Evolutionary conservation across 1,284 basidiomycete genomes (phyloP).

Genomic region (Tilletiaria anomala): DNA sequence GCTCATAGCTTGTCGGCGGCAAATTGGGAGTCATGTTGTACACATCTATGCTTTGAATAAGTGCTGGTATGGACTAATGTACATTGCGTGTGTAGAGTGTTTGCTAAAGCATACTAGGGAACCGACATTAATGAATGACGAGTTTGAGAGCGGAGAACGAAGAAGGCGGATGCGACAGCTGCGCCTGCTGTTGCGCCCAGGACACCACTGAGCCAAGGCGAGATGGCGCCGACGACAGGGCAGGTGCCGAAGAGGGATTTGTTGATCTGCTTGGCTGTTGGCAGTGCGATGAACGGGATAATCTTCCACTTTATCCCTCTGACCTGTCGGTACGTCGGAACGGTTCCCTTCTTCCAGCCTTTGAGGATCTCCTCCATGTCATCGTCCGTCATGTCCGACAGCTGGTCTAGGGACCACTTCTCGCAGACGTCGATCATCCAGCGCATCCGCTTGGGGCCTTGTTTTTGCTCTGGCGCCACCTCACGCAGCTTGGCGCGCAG

Average conservation of each 20-base stretch:
- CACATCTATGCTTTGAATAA: no score
- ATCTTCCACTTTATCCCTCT: constrained; percentile 9
- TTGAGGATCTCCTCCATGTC: constrained; percentile 33
- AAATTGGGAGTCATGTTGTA: no score
- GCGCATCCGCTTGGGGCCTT: constrained; percentile 66
- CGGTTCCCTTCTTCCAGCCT: constrained; percentile 37
- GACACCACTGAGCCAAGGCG: constrained; percentile 20
- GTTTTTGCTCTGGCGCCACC: constrained; percentile 58
- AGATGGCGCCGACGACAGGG: constrained; percentile 24
- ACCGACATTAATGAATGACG: no score
- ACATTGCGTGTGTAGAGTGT: no score
- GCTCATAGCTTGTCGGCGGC: no score
- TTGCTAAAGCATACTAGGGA: no score
- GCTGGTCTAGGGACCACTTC: constrained; percentile 63
- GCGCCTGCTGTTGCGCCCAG: constrained; percentile 9
- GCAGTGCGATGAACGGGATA: constrained; percentile 5
- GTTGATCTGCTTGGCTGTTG: constrained; percentile 7
- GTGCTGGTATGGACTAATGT: no score
- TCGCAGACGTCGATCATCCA: constrained; percentile 91
- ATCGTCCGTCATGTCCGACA: constrained; percentile 52
- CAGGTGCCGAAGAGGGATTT: constrained; percentile 20
- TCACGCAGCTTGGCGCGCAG: constrained; percentile 56
- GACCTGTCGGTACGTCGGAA: constrained; percentile 23
- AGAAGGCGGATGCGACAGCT: not conserved
- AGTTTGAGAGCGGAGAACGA: no score